Evolutionary conservation across 2,329 filamentous ascomycete species (phyloP).

Genomic region (Mariannaea sp.): DNA sequence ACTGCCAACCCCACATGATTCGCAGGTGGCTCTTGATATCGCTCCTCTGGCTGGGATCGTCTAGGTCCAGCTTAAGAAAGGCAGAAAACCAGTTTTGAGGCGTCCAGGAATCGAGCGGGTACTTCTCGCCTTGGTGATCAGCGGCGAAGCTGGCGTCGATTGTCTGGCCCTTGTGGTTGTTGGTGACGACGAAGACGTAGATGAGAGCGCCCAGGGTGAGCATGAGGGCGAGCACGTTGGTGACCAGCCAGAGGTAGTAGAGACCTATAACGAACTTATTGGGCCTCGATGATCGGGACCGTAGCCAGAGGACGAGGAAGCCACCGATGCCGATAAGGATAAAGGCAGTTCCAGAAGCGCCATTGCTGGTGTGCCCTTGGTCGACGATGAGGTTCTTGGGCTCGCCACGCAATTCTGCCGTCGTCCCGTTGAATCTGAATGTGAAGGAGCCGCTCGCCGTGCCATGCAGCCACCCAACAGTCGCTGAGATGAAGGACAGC

Average conservation of each 20-base stretch:
- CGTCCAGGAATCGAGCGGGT: conserved; percentile 33
- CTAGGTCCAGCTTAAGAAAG: conserved; percentile 31
- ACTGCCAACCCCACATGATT: conserved; percentile 38
- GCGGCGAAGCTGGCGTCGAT: conserved; percentile 26
- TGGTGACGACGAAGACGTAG: conserved; percentile 39
- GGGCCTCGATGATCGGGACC: conserved; percentile 17
- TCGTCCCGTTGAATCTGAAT: conserved; percentile 21
- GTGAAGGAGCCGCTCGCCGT: conserved; percentile 33
- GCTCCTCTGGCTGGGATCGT: conserved; percentile 14
- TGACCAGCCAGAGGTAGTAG: conserved; percentile 32
- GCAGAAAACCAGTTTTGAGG: conserved; percentile 39
- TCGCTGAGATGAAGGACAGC: conserved; percentile 36
- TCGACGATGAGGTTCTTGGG: conserved; percentile 35
- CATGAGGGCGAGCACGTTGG: conserved; percentile 30
- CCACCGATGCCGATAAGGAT: conserved; percentile 36
- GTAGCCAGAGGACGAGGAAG: conserved; percentile 30
- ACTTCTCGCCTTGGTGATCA: conserved; percentile 24
- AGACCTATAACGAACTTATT: conserved; percentile 22
- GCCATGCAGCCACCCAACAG: conserved; percentile 36
- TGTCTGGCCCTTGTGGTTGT: conserved; percentile 30
- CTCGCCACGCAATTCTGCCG: conserved; percentile 24
- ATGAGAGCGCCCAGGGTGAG: conserved; percentile 33
- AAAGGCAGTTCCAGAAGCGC: conserved; percentile 38
- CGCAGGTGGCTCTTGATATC: conserved; percentile 33
- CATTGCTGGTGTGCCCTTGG: conserved; percentile 39